Percentiles rank a stretch among this genome's conserved stretches.
Conservation (phyloP, 345 rosid genomes). For the Brassica rapa region DNA sequence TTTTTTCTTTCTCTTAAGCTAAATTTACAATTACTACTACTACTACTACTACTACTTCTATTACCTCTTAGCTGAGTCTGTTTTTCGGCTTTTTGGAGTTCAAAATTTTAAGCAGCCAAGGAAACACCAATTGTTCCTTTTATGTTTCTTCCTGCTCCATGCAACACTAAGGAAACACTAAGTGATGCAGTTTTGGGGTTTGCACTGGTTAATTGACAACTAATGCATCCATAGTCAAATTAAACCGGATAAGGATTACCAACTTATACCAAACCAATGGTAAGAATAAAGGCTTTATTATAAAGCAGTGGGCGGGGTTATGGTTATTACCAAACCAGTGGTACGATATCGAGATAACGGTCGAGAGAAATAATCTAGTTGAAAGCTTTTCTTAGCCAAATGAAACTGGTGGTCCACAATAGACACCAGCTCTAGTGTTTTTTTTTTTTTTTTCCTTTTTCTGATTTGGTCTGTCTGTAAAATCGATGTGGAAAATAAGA, state of each 20-base stretch:
- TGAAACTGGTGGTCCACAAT: conserved; percentile 36
- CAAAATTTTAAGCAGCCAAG: neutral
- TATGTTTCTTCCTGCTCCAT: neutral
- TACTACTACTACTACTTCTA: too few species aligned
- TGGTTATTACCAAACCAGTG: neutral
- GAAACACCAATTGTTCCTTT: conserved; percentile 28
- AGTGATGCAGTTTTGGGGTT: neutral
- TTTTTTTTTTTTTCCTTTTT: neutral
- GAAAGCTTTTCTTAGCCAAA: conserved; percentile 21
- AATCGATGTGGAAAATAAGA: neutral
- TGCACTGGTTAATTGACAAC: neutral
- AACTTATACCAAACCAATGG: too few species aligned
- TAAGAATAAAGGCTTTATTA: too few species aligned
- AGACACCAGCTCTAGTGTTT: neutral
- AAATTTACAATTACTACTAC: neutral
- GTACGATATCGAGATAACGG: neutral
- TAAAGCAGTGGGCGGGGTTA: too few species aligned
- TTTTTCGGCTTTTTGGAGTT: neutral
- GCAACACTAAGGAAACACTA: too few species aligned
- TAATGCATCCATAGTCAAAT: neutral
- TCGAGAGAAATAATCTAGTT: neutral
- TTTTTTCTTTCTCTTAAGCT: too few species aligned
- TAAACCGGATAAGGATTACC: neutral
- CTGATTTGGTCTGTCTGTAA: neutral
- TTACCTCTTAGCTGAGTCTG: neutral